Conservation (phyloP, 2,329 filamentous ascomycete genomes). For the Xylaria sp. region DNA sequence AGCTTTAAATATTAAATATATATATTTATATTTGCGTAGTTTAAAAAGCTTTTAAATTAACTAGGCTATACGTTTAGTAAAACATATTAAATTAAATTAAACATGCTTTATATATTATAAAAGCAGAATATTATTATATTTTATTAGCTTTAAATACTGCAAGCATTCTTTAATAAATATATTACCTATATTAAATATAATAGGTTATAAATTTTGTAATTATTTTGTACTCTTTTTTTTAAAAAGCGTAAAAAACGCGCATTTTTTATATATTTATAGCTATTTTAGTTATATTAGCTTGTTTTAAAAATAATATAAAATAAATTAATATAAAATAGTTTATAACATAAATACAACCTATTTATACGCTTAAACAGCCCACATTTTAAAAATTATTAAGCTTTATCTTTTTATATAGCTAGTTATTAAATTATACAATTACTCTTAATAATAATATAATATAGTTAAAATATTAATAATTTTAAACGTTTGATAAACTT, state of each 20-base stretch:
- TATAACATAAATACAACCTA: slow-evolving; percentile 5
- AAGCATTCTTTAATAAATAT: neutral
- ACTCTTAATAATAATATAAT: too few relatives aligned
- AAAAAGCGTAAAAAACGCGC: neutral
- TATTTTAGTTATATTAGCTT: neutral
- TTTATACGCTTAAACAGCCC: slow-evolving; percentile 1
- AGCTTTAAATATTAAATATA: too few relatives aligned
- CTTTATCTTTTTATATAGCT: neutral
- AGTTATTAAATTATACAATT: too few relatives aligned
- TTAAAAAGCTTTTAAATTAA: too few relatives aligned
- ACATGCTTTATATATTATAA: too few relatives aligned
- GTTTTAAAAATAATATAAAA: slow-evolving; percentile 4
- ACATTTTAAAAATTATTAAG: slow-evolving; percentile 6
- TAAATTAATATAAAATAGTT: slow-evolving; percentile 7
- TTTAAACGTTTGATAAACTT: too few relatives aligned
- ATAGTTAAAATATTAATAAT: too few relatives aligned
- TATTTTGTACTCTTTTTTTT: neutral
- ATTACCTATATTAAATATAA: slow-evolving; percentile 4
- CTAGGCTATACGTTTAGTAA: too few relatives aligned
- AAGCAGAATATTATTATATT: too few relatives aligned
- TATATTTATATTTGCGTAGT: too few relatives aligned
- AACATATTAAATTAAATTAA: too few relatives aligned
- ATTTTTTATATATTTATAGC: neutral
- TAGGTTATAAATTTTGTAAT: neutral
- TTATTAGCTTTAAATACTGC: neutral